Percentiles rank a stretch among this genome's conserved stretches.
Evolutionary conservation across 371 early-diverging fungal genomes (phyloP).

Genomic region (Smittium mucronatum): DNA sequence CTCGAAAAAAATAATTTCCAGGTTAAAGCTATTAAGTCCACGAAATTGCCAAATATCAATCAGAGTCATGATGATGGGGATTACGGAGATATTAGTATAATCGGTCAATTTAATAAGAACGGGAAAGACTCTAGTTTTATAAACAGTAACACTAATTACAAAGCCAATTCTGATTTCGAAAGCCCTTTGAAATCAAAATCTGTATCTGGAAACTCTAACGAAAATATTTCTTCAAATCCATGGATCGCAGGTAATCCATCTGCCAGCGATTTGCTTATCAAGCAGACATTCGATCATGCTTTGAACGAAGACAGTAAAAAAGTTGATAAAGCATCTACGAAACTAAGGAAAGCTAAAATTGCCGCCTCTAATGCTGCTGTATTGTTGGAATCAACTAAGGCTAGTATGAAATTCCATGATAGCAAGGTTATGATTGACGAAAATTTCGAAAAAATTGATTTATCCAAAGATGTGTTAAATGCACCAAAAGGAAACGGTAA

Average conservation of each 20-base stretch:
- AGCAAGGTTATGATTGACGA: neutral
- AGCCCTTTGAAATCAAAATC: slow-evolving; percentile 7
- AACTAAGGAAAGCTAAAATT: slow-evolving; percentile 28
- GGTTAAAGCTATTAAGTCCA: neutral
- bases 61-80: slow-evolving; percentile 36
- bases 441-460: neutral
- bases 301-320: slow-evolving; percentile 42
- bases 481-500: neutral
- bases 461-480: neutral
- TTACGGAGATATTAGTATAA: slow-evolving; percentile 16
- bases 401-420: neutral
- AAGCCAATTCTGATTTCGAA: neutral
- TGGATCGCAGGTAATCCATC: neutral
- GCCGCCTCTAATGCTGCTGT: neutral
- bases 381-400: neutral
- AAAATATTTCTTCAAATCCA: slow-evolving; percentile 3
- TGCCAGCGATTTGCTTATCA: neutral
- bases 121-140: too few species aligned
- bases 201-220: neutral
- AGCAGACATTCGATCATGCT: slow-evolving; percentile 9
- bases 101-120: too few species aligned
- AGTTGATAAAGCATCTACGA: slow-evolving; percentile 43
- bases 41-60: neutral
- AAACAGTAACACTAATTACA: slow-evolving; percentile 10
- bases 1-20: neutral